Percentiles rank a stretch among this genome's conserved stretches.
phyloP scores from a whole-genome alignment of 257 asterid genomes.

The Gentiana straminea region DNA sequence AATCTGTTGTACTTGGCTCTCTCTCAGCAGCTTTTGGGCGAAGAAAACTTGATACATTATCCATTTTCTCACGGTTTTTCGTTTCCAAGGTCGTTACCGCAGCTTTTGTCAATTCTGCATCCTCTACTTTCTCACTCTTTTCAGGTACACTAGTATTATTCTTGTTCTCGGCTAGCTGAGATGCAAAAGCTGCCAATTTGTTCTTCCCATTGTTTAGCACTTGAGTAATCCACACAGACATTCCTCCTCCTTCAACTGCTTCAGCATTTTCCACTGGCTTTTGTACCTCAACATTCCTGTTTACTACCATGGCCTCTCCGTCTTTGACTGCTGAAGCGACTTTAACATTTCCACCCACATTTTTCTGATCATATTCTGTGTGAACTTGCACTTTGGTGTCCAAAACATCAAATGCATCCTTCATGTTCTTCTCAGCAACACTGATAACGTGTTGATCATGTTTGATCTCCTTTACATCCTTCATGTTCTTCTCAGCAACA shows the following conservation, averaged over 20 bases:
- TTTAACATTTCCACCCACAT: constrained; percentile 11
- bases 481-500: constrained; percentile 17
- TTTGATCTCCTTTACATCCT: constrained; percentile 18
- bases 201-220: constrained; percentile 21
- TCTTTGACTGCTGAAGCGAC: constrained; percentile 20
- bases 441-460: constrained; percentile 23
- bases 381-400: constrained; percentile 16
- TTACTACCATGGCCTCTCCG: constrained; percentile 12
- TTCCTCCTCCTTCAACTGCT: constrained; percentile 27
- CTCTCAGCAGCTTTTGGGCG: constrained; percentile 14
- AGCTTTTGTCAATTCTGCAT: constrained; percentile 15
- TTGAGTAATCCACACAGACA: constrained; percentile 22
- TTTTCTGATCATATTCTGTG: constrained; percentile 20
- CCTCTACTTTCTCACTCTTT: constrained; percentile 11
- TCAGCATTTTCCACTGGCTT: constrained; percentile 22
- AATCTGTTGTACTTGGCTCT: constrained; percentile 15
- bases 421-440: constrained; percentile 18
- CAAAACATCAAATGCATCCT: constrained; percentile 20
- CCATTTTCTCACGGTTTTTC: constrained; percentile 10
- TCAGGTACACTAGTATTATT: constrained; percentile 13
- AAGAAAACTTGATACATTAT: constrained; percentile 16
- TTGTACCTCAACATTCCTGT: constrained; percentile 20
- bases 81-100: constrained; percentile 15
- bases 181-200: constrained; percentile 26
- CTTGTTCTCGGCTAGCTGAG: constrained; percentile 28